phyloP scores from a whole-genome alignment of 345 rosid genomes.

The Arabis alpina region DNA sequence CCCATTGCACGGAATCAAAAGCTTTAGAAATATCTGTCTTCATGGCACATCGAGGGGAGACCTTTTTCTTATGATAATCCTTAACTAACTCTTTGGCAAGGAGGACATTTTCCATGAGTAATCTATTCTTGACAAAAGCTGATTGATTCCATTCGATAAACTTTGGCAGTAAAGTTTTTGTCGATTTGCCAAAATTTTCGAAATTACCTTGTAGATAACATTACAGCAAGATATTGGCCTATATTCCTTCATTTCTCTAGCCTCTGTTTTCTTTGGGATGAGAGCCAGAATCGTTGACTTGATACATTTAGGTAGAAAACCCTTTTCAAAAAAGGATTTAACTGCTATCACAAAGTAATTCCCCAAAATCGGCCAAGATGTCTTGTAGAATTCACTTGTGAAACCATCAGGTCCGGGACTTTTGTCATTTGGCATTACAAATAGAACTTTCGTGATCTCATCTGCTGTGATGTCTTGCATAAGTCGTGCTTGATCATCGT shows the following conservation, averaged over 20 bases:
- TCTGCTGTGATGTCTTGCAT: too few species aligned
- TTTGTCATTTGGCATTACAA: too few species aligned
- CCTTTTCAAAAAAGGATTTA: too few species aligned
- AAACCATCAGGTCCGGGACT: too few species aligned
- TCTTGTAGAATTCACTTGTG: too few species aligned
- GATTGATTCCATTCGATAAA: neutral
- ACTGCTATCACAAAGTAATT: too few species aligned
- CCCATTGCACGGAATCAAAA: neutral
- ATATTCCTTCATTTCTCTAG: neutral
- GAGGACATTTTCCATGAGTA: neutral
- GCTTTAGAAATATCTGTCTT: neutral
- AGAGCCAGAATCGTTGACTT: neutral
- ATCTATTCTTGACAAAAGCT: neutral
- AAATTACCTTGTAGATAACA: neutral
- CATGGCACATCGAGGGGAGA: neutral
- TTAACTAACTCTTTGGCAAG: neutral
- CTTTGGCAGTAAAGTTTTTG: neutral
- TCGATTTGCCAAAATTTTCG: neutral
- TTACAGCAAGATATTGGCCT: neutral
- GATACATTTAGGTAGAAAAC: neutral
- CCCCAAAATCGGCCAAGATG: too few species aligned
- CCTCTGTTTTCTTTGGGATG: neutral
- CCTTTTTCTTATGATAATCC: neutral
- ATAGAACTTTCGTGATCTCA: too few species aligned
- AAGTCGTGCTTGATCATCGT: too few species aligned